Percentiles rank a stretch among this genome's conserved stretches.
Evolutionary conservation across 345 rosid genomes (phyloP).

Genomic region (Dovyalis caffra): DNA sequence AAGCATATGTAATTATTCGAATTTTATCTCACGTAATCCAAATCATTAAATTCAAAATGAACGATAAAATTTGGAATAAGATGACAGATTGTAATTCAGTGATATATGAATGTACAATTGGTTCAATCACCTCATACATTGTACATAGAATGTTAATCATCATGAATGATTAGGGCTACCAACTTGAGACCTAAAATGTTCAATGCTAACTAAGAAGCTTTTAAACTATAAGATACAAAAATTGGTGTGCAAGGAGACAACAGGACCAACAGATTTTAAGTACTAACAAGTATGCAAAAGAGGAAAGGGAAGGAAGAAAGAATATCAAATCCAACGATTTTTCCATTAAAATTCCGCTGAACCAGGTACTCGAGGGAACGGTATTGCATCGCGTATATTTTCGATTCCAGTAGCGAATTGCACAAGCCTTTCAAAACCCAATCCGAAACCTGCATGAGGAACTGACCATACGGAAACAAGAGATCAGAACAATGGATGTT

Average conservation of each 20-base stretch:
- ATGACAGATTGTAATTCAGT: background rate
- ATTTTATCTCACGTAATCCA: too few relatives aligned
- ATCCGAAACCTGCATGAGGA: conserved; percentile 96
- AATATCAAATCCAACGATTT: background rate
- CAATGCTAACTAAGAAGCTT: background rate
- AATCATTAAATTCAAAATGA: too few relatives aligned
- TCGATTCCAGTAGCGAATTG: conserved; percentile 94
- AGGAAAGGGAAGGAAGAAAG: too few relatives aligned
- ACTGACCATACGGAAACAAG: conserved; percentile 39
- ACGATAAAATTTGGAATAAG: too few relatives aligned
- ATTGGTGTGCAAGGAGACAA: background rate
- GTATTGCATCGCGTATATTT: conserved; percentile 88
- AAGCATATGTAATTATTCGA: too few relatives aligned
- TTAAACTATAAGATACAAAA: background rate
- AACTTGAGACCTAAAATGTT: background rate
- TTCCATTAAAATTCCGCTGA: conserved; percentile 71
- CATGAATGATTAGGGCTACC: background rate
- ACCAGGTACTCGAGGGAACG: conserved; percentile 91
- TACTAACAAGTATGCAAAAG: background rate
- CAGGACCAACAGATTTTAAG: background rate
- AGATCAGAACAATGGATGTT: background rate
- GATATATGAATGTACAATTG: background rate
- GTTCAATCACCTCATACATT: background rate
- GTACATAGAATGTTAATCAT: background rate
- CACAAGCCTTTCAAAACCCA: conserved; percentile 94